phyloP scores from a whole-genome alignment of 75 land plant species.

The Larix kaempferi region DNA sequence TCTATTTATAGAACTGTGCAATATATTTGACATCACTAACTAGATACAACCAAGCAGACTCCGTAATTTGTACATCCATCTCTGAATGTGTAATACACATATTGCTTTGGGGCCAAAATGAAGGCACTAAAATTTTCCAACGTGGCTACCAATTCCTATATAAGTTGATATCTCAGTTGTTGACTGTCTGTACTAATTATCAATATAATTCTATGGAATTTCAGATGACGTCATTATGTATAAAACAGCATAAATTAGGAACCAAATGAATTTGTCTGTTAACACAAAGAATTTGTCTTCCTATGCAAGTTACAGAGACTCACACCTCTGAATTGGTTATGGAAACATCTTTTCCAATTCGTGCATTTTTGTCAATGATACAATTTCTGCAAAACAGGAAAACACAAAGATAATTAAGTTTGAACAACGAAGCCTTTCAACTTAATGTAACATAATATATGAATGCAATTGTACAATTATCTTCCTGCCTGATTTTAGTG shows the following conservation, averaged over 20 bases:
- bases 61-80: neutral
- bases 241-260: neutral
- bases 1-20: no score
- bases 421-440: neutral
- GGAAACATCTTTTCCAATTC: conserved; percentile 82
- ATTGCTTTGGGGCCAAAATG: neutral
- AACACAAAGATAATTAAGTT: neutral
- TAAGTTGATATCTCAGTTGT: neutral
- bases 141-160: neutral
- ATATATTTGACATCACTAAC: no score
- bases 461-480: neutral
- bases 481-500: conserved; percentile 31
- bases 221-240: neutral
- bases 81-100: neutral
- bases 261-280: neutral
- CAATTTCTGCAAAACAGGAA: conserved; percentile 53
- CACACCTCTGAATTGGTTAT: conserved; percentile 82
- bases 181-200: neutral
- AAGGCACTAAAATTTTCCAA: neutral
- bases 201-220: neutral
- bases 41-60: no score
- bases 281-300: neutral
- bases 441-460: neutral
- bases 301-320: neutral
- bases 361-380: conserved; percentile 95